Evolutionary conservation across 306 rosid genomes (phyloP).

Genomic region (Quercus rubra): DNA sequence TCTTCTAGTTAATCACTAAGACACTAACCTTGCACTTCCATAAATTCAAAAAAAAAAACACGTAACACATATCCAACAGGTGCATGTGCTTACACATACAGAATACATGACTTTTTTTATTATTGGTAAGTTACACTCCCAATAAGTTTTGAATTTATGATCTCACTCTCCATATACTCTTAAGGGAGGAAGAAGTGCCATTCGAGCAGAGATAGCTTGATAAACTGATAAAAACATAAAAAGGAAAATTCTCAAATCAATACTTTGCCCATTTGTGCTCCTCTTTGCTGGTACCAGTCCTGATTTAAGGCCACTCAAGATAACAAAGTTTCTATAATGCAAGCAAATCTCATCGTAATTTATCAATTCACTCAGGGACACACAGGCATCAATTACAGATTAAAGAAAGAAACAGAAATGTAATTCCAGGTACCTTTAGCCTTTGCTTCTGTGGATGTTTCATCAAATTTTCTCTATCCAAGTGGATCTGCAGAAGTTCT

Average conservation of each 20-base stretch:
- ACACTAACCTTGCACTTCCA: background rate
- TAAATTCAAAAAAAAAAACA: background rate
- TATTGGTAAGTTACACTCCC: too few relatives aligned
- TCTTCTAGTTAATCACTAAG: background rate
- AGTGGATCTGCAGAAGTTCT: constrained; percentile 60
- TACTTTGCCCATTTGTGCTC: background rate
- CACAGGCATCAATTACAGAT: background rate
- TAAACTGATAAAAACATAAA: background rate
- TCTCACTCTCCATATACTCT: too few relatives aligned
- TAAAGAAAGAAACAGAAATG: constrained; percentile 1
- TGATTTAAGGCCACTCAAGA: background rate
- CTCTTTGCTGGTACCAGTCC: background rate
- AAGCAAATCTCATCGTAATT: background rate
- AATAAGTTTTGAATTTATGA: too few relatives aligned
- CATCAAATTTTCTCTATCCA: constrained; percentile 53
- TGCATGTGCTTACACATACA: background rate
- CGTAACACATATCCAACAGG: background rate
- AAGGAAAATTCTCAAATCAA: background rate
- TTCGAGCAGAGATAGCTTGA: background rate
- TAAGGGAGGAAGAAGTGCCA: too few relatives aligned
- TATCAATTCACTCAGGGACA: background rate
- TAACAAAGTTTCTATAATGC: background rate
- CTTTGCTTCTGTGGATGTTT: constrained; percentile 31
- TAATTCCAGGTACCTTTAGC: constrained; percentile 38
- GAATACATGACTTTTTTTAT: background rate